Conservation (phyloP, 495 filamentous ascomycete genomes). For the Penicillium soppii region DNA sequence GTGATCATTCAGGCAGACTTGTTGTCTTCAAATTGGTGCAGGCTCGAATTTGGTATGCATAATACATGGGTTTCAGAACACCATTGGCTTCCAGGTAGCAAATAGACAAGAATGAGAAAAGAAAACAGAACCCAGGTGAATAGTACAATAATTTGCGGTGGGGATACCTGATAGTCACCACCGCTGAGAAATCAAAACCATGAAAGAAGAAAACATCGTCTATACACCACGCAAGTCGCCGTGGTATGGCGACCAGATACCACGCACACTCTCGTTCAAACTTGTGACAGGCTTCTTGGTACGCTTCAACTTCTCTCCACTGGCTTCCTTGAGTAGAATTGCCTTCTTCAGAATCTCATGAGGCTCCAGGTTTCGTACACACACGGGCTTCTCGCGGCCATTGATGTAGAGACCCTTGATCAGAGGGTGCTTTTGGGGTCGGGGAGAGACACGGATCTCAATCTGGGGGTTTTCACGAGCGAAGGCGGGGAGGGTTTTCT, state of each 20-base stretch:
- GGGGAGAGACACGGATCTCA: slow-evolving; percentile 85
- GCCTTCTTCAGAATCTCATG: slow-evolving; percentile 81
- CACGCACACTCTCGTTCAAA: slow-evolving; percentile 89
- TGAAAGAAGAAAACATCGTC: slow-evolving; percentile 25
- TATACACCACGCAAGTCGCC: slow-evolving; percentile 54
- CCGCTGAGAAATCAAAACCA: slow-evolving; percentile 17
- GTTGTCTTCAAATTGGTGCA: slow-evolving; percentile 1
- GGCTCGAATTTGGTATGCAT: slow-evolving; percentile 15
- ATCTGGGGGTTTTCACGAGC: slow-evolving; percentile 81
- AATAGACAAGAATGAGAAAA: slow-evolving; percentile 14
- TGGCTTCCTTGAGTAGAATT: slow-evolving; percentile 75
- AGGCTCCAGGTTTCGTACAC: slow-evolving; percentile 80
- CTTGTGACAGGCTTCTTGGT: slow-evolving; percentile 80
- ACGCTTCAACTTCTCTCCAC: slow-evolving; percentile 79
- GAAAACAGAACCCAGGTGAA: slow-evolving; percentile 25
- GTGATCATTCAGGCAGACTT: no score
- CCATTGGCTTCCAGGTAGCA: slow-evolving; percentile 3
- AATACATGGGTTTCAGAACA: slow-evolving; percentile 1
- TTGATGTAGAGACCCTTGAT: slow-evolving; percentile 89
- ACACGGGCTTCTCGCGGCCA: slow-evolving; percentile 80
- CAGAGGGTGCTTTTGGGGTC: slow-evolving; percentile 82
- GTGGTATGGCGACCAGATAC: slow-evolving; percentile 93
- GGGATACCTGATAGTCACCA: slow-evolving; percentile 12
- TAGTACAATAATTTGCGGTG: slow-evolving; percentile 31
- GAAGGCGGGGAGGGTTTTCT: slow-evolving; percentile 70